Percentiles rank a stretch among this genome's conserved stretches.
phyloP scores from a whole-genome alignment of 2,329 filamentous ascomycete species.

The Fusarium sp. region DNA sequence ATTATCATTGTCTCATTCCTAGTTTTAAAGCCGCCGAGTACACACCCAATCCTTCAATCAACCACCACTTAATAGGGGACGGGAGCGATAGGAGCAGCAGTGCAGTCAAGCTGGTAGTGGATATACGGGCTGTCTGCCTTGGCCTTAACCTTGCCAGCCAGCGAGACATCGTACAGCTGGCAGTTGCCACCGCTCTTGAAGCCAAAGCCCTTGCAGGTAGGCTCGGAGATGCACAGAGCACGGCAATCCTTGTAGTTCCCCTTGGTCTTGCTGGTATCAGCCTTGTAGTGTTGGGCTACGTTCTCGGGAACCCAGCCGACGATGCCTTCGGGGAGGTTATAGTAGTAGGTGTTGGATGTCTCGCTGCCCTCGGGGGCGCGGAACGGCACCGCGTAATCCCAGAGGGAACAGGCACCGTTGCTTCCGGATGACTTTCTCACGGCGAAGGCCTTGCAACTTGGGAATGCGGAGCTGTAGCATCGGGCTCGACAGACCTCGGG shows the following conservation, averaged over 20 bases:
- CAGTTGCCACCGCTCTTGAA: slow-evolving; percentile 1
- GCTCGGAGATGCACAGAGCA: not conserved
- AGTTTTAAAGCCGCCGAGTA: not conserved
- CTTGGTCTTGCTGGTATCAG: slow-evolving; percentile 1
- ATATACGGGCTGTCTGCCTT: not conserved
- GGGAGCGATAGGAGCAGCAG: not conserved
- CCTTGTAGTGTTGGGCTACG: slow-evolving; percentile 1
- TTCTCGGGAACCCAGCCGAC: not conserved
- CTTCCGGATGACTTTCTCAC: not conserved
- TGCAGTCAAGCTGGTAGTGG: slow-evolving; percentile 2
- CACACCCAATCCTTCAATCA: not conserved
- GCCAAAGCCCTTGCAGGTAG: slow-evolving; percentile 1
- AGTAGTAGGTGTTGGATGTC: not conserved
- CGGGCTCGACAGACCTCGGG: not conserved
- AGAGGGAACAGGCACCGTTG: not conserved
- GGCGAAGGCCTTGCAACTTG: slow-evolving; percentile 1
- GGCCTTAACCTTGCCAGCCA: slow-evolving; percentile 8
- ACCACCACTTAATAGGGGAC: not conserved
- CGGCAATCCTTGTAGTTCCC: slow-evolving; percentile 4
- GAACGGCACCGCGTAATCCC: not conserved
- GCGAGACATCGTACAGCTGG: slow-evolving; percentile 9
- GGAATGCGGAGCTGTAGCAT: slow-evolving; percentile 2
- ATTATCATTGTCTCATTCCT: not conserved
- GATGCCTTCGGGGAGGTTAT: not conserved
- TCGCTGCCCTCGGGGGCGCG: not conserved